A percentile compares a stretch with the other conserved stretches of the same genome.
phyloP scores from a whole-genome alignment of 2,329 filamentous ascomycete genomes.

The Furcasterigmium sp. region DNA sequence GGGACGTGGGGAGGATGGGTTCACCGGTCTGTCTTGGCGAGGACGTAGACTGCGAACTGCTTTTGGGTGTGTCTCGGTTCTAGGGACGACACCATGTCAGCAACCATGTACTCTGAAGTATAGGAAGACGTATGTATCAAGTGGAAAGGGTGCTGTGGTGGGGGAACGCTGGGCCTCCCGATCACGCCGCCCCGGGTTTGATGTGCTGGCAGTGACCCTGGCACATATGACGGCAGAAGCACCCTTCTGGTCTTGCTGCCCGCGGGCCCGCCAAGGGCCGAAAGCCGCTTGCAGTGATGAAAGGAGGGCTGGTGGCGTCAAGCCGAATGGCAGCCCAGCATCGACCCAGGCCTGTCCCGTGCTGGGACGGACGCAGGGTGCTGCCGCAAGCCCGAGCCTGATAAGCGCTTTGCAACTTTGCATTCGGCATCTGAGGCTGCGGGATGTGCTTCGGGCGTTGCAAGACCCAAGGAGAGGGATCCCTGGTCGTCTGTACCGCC shows the following conservation, averaged over 20 bases:
- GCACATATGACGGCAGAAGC: constrained; percentile 58
- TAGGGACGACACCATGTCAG: not conserved
- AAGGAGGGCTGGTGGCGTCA: constrained; percentile 13
- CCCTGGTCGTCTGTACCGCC: too few relatives aligned
- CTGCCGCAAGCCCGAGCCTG: not conserved
- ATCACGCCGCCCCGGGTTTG: constrained; percentile 34
- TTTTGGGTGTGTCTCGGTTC: not conserved
- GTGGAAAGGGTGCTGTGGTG: constrained; percentile 18
- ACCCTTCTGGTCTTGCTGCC: constrained; percentile 38
- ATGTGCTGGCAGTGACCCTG: constrained; percentile 36
- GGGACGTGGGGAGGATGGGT: not conserved
- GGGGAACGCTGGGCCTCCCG: constrained; percentile 16
- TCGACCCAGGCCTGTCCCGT: constrained; percentile 1
- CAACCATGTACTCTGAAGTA: too few relatives aligned
- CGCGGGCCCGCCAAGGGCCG: constrained; percentile 35
- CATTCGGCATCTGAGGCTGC: not conserved
- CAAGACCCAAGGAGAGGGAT: constrained; percentile 12
- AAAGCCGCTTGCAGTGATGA: constrained; percentile 3
- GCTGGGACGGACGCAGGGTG: not conserved
- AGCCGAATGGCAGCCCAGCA: constrained; percentile 18
- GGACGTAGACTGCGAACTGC: not conserved
- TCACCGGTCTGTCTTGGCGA: not conserved
- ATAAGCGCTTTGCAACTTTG: not conserved
- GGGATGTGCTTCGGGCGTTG: not conserved
- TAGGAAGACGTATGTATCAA: too few relatives aligned